Conservation (phyloP, 345 rosid genomes). For the Citrus inodora region DNA sequence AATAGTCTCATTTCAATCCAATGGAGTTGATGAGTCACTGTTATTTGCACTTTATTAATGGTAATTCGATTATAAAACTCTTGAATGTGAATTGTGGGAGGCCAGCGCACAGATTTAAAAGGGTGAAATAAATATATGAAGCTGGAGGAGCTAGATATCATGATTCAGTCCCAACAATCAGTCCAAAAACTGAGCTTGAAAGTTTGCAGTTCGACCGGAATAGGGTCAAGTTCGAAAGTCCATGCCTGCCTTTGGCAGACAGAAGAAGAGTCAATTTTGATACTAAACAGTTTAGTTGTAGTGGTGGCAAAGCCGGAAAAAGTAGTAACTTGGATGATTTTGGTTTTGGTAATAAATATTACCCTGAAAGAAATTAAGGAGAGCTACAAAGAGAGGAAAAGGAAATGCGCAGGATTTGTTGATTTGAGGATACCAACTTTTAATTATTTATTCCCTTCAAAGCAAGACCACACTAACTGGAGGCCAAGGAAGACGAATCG, state of each 20-base stretch:
- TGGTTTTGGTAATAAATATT: conserved; percentile 21
- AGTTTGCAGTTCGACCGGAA: conserved; percentile 17
- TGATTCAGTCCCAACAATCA: conserved; percentile 11
- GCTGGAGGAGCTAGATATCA: too few relatives aligned
- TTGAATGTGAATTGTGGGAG: conserved; percentile 38
- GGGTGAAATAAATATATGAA: too few relatives aligned
- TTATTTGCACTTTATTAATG: conserved; percentile 45
- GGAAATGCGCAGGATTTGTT: conserved; percentile 29
- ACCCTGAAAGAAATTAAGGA: conserved; percentile 53
- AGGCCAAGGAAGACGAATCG: conserved; percentile 31
- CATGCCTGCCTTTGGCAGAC: conserved; percentile 4
- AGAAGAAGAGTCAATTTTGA: conserved; percentile 13
- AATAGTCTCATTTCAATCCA: conserved; percentile 6
- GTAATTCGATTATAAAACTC: conserved; percentile 25
- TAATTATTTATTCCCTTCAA: conserved; percentile 15
- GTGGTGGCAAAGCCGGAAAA: conserved; percentile 4
- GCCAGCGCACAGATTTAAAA: conserved; percentile 26
- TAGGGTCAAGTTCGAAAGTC: conserved; percentile 23
- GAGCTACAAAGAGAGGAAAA: conserved; percentile 53
- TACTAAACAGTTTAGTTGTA: conserved; percentile 10
- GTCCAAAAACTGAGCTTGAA: conserved; percentile 24
- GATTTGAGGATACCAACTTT: conserved; percentile 9
- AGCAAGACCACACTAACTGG: conserved; percentile 18
- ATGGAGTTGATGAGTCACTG: conserved; percentile 57
- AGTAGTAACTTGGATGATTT: conserved; percentile 27